Base-by-base conservation (phyloP, 805 yeast genomes). In the Candida ponderosae region DNA sequence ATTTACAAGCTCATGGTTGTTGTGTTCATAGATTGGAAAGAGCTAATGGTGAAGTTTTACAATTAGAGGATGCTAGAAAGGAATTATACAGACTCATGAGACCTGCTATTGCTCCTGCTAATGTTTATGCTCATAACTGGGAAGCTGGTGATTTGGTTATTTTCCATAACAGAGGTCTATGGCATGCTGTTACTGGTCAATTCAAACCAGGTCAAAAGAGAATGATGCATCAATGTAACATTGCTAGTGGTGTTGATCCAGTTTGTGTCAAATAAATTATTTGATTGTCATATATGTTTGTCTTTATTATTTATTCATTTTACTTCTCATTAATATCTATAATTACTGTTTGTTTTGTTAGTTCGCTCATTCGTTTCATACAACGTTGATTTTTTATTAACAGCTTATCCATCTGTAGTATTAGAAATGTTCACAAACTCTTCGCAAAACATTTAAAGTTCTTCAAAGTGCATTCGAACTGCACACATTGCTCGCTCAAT, bases 171-270 rank as follows among this genome's bases (percentile, higher is more conserved):
- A 72, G 90, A 56, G 95, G 95, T 32, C 89, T 87, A 10, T 83
- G 90, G 82, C 96, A 87, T 56, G 77, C 90, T 2, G 96, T 87
- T 24, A 86, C 95, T 14, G 95, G 96, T 36, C 95, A 86, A 60
- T 81, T 87, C 61, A 79, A 74, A 16, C 71, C 72, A 16, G 85
- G 81, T 34, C 93, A 86, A 54, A 76, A 74, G 51, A 74, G 96
- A 59, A 67, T 87, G 54, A 86, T 87, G 94, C 96, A 87, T 56
- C 96, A 87, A 64, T 87, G 96, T 63, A 87, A 87, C 63, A 83
- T 87, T 56, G 95, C 96, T 17, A 75, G 86, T 53, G 89, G 87
- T 8, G 46, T 54, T 14, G 90, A 82, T 53, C 95, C 95, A 3
- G 55, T 62, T 6, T 50, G 55, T 43, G 48, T n/a, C n/a, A n/a